Evolutionary conservation across 192 early-diverging fungal species (phyloP).

Genomic region (Coemansia sp.): DNA sequence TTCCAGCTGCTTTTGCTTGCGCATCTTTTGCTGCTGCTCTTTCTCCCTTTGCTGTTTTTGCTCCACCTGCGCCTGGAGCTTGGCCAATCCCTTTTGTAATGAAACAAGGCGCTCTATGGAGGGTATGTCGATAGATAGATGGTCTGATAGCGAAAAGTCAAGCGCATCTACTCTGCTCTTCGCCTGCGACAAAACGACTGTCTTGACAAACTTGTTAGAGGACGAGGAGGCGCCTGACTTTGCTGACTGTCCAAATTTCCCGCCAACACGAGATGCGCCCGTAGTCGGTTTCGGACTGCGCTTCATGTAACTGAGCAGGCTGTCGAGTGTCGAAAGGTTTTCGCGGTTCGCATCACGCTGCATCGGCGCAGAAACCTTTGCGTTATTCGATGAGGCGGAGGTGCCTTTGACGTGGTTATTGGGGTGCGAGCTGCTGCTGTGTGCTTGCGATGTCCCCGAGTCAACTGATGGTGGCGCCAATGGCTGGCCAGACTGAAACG

Average conservation of each 20-base stretch:
- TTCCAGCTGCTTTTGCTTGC: conserved; percentile 11
- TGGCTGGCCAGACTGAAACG: neutral
- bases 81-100: conserved; percentile 6
- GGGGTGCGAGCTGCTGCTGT: conserved; percentile 15
- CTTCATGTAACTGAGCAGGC: conserved; percentile 41
- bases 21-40: conserved; percentile 8
- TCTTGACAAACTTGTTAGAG: conserved; percentile 18
- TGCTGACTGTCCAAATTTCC: neutral
- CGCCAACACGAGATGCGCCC: neutral
- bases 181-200: conserved; percentile 28
- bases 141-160: conserved; percentile 12
- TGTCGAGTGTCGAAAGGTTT: conserved; percentile 31
- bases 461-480: neutral
- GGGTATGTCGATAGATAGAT: conserved; percentile 17
- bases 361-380: conserved; percentile 6
- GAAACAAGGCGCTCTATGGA: conserved; percentile 12
- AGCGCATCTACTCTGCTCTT: conserved; percentile 22
- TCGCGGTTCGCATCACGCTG: conserved; percentile 5
- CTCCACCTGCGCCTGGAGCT: conserved; percentile 6
- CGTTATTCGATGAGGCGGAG: neutral
- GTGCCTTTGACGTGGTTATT: neutral
- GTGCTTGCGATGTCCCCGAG: conserved; percentile 8
- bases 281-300: conserved; percentile 20
- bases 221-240: neutral
- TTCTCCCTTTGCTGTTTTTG: conserved; percentile 9